Percentiles rank a stretch among this genome's conserved stretches.
Evolutionary conservation across 768 basidiomycete genomes (phyloP).

Genomic region (Mrakia frigida): DNA sequence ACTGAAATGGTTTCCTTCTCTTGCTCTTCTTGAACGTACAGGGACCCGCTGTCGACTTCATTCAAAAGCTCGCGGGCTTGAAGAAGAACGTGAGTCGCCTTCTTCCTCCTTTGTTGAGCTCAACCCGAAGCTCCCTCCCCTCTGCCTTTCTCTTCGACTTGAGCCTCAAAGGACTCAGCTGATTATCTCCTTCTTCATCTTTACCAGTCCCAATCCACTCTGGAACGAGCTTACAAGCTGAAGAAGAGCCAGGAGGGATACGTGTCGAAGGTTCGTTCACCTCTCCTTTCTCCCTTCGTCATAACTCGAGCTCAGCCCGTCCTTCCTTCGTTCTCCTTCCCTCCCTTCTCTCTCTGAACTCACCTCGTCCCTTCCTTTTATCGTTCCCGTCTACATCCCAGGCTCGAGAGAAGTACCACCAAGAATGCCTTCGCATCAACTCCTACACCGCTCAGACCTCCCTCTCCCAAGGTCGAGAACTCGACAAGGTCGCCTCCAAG

Average conservation of each 20-base stretch:
- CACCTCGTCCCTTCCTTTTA: background rate
- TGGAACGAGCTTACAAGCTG: conserved; percentile 86
- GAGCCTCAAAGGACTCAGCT: background rate
- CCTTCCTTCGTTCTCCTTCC: background rate
- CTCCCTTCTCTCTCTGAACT: background rate
- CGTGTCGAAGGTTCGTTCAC: conserved; percentile 58
- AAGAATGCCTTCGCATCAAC: conserved; percentile 87
- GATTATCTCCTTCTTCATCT: background rate
- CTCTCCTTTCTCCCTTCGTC: background rate
- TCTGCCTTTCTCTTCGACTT: background rate
- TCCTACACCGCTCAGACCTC: conserved; percentile 86
- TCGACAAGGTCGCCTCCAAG: conserved; percentile 82
- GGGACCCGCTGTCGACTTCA: conserved; percentile 30
- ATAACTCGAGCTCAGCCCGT: no score
- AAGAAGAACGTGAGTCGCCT: conserved; percentile 50
- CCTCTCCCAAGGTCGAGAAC: conserved; percentile 84
- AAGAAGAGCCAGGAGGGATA: conserved; percentile 82
- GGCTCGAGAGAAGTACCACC: conserved; percentile 88
- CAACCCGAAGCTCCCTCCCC: background rate
- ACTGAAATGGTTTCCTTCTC: conserved; percentile 1
- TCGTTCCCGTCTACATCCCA: conserved; percentile 23
- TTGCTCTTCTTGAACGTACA: background rate
- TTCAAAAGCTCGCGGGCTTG: conserved; percentile 37
- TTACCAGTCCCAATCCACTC: conserved; percentile 53
- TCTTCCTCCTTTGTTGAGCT: background rate